A percentile compares a stretch with the other conserved stretches of the same genome.
phyloP scores from a whole-genome alignment of 2,329 filamentous ascomycete species.

The Pseudohalonectria lignicola region DNA sequence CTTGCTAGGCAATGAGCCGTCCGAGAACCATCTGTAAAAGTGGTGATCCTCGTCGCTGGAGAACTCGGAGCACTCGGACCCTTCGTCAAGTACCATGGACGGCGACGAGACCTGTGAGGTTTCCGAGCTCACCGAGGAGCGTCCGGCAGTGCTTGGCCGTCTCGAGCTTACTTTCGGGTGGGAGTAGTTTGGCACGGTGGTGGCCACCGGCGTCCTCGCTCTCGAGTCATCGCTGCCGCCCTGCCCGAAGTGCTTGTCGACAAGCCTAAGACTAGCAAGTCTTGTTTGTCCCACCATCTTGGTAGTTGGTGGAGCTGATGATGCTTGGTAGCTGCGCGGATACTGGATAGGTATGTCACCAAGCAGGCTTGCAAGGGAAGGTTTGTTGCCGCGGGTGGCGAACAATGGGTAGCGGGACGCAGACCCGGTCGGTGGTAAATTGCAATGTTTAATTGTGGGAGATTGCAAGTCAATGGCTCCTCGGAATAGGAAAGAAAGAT shows the following conservation, averaged over 20 bases:
- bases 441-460: too few species aligned
- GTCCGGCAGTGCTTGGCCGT: not conserved
- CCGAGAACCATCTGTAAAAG: conserved; percentile 2
- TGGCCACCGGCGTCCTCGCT: not conserved
- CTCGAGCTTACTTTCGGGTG: not conserved
- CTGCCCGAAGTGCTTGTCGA: conserved; percentile 2
- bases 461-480: too few species aligned
- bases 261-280: conserved; percentile 2
- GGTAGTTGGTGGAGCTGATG: too few species aligned
- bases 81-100: conserved; percentile 1
- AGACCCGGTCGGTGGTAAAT: too few species aligned
- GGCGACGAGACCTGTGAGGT: too few species aligned
- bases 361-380: too few species aligned
- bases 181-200: conserved; percentile 1
- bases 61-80: not conserved
- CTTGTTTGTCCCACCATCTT: too few species aligned
- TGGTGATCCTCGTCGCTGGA: conserved; percentile 1
- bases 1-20: conserved; percentile 1
- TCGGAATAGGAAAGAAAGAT: too few species aligned
- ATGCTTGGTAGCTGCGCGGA: too few species aligned
- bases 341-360: too few species aligned
- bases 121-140: conserved; percentile 3
- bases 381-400: too few species aligned
- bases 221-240: not conserved
- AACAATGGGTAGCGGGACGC: too few species aligned